Evolutionary conservation across 1,284 basidiomycete genomes (phyloP).

Genomic region (Lentinula novae-zelandiae): DNA sequence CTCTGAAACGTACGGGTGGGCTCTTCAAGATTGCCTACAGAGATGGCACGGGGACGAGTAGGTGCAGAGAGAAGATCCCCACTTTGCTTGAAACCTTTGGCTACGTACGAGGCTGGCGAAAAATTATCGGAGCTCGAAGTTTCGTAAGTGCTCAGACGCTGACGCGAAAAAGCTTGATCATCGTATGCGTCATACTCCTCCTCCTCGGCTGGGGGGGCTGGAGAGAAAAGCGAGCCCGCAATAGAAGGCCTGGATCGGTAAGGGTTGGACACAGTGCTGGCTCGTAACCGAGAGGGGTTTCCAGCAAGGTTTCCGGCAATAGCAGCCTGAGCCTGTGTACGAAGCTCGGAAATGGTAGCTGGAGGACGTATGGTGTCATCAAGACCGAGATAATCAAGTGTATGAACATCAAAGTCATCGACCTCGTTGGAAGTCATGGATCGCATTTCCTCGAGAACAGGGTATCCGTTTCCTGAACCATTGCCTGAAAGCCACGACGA

Average conservation of each 20-base stretch:
- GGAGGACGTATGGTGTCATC: slow-evolving; percentile 70
- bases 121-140: slow-evolving; percentile 47
- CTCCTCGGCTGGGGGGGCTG: slow-evolving; percentile 64
- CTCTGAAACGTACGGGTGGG: slow-evolving; percentile 59
- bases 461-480: slow-evolving; percentile 49
- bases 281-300: slow-evolving; percentile 75
- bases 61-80: slow-evolving; percentile 57
- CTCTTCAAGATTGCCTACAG: slow-evolving; percentile 88
- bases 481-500: slow-evolving; percentile 82
- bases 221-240: slow-evolving; percentile 52
- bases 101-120: slow-evolving; percentile 54
- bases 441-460: slow-evolving; percentile 72
- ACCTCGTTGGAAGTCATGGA: slow-evolving; percentile 76
- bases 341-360: slow-evolving; percentile 80
- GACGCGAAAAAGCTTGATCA: slow-evolving; percentile 45
- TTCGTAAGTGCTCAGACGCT: slow-evolving; percentile 59
- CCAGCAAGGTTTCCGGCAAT: slow-evolving; percentile 76
- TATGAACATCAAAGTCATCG: slow-evolving; percentile 90
- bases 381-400: slow-evolving; percentile 91
- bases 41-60: slow-evolving; percentile 83
- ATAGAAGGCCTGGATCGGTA: slow-evolving; percentile 62
- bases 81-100: slow-evolving; percentile 70
- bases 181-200: slow-evolving; percentile 67
- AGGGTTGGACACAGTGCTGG: slow-evolving; percentile 88
- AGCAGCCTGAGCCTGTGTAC: slow-evolving; percentile 83